Conservation (phyloP, 441 rosid genomes). For the Melianthus villosus region DNA sequence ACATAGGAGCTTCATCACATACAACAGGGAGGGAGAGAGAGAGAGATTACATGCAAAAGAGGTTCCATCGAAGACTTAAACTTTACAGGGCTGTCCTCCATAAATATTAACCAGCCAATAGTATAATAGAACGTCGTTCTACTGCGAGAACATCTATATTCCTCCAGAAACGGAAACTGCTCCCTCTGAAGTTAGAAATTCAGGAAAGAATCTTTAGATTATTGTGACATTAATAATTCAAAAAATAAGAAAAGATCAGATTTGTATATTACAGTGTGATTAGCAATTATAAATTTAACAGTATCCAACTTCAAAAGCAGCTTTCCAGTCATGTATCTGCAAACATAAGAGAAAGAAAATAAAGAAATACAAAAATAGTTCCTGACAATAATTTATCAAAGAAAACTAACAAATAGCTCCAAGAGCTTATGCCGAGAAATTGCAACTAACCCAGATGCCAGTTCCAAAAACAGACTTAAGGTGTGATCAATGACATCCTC, state of each 20-base stretch:
- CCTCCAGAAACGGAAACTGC: conserved; percentile 84
- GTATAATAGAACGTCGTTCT: conserved; percentile 92
- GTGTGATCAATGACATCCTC: conserved; percentile 94
- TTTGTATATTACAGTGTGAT: conserved; percentile 70
- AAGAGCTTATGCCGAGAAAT: no score
- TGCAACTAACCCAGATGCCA: conserved; percentile 91
- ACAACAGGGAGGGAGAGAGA: background rate
- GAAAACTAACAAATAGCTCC: no score
- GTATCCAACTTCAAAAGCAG: conserved; percentile 87
- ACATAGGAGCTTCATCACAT: background rate
- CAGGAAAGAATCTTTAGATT: conserved; percentile 2
- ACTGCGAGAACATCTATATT: conserved; percentile 88
- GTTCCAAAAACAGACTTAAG: conserved; percentile 76
- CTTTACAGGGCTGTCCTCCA: conserved; percentile 92
- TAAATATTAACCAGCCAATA: conserved; percentile 87
- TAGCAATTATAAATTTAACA: conserved; percentile 71
- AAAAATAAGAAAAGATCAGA: conserved; percentile 10
- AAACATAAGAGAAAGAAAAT: background rate
- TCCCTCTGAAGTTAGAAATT: conserved; percentile 56
- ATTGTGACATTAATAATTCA: background rate
- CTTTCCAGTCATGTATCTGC: conserved; percentile 97
- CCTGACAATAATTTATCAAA: conserved; percentile 12
- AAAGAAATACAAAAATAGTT: conserved; percentile 4
- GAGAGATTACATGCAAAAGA: conserved; percentile 75
- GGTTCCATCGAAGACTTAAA: conserved; percentile 96